Conservation (phyloP, 768 basidiomycete species). For the Neoboletus subvelutipes region DNA sequence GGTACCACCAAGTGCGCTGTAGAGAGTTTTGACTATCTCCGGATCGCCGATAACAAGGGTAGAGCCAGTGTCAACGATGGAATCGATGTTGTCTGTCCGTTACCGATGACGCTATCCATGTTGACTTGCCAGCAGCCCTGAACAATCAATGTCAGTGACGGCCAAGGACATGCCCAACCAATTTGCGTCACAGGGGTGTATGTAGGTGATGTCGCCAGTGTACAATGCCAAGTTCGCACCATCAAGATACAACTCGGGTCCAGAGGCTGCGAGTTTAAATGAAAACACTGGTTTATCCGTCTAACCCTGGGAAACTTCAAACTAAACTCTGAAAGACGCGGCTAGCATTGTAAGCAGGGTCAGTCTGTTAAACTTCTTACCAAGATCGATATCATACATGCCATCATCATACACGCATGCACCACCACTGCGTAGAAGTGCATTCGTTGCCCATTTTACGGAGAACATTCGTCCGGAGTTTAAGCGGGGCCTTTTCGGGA, state of each 20-base stretch:
- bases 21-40: constrained; percentile 17
- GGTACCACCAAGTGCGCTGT: constrained; percentile 25
- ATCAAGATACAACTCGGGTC: constrained; percentile 51
- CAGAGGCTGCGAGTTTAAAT: constrained; percentile 44
- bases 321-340: constrained; percentile 45
- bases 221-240: constrained; percentile 46
- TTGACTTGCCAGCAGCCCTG: constrained; percentile 23
- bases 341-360: constrained; percentile 29
- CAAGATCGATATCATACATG: too few species aligned
- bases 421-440: too few species aligned
- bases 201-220: constrained; percentile 44
- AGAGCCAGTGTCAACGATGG: constrained; percentile 25
- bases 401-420: too few species aligned
- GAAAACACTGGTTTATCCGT: constrained; percentile 39
- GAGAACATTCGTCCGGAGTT: too few species aligned
- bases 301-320: constrained; percentile 33
- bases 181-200: constrained; percentile 19
- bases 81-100: constrained; percentile 1
- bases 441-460: too few species aligned
- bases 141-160: background rate
- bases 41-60: constrained; percentile 9
- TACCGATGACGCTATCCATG: constrained; percentile 5
- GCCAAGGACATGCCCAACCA: background rate
- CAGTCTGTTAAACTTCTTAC: too few species aligned
- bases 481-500: too few species aligned